Evolutionary conservation across 169 alveolate species (phyloP).

Genomic region (Condylostoma magnum): DNA sequence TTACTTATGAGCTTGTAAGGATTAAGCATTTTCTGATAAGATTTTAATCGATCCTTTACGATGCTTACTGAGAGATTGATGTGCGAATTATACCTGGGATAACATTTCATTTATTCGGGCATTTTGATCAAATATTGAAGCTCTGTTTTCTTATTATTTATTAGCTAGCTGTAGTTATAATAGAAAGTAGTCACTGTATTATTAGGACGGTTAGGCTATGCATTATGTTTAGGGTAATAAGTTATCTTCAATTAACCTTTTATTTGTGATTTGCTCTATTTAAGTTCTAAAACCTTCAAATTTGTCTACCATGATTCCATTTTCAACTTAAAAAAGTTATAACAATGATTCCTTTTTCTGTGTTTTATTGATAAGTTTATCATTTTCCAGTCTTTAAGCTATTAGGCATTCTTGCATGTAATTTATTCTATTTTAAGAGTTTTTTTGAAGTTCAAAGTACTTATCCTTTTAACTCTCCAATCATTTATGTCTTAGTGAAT

Average conservation of each 20-base stretch:
- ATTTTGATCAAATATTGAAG: neutral
- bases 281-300: conserved; percentile 40
- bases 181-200: neutral
- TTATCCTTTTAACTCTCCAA: too few relatives aligned
- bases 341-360: conserved; percentile 40
- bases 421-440: too few relatives aligned
- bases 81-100: too few relatives aligned
- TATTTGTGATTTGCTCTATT: conserved; percentile 1
- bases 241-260: neutral
- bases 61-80: too few relatives aligned
- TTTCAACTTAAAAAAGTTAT: conserved; percentile 40
- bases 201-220: too few relatives aligned
- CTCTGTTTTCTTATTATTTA: neutral
- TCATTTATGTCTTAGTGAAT: too few relatives aligned
- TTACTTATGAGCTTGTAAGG: neutral
- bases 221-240: neutral
- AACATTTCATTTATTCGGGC: neutral
- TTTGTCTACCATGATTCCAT: conserved; percentile 53
- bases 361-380: conserved; percentile 27
- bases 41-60: neutral
- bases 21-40: neutral
- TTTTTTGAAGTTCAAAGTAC: too few relatives aligned
- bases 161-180: neutral
- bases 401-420: too few relatives aligned
- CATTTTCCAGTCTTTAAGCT: conserved; percentile 36